Conservation (phyloP, 23 red algal species). For the Gracilariopsis chorda region DNA sequence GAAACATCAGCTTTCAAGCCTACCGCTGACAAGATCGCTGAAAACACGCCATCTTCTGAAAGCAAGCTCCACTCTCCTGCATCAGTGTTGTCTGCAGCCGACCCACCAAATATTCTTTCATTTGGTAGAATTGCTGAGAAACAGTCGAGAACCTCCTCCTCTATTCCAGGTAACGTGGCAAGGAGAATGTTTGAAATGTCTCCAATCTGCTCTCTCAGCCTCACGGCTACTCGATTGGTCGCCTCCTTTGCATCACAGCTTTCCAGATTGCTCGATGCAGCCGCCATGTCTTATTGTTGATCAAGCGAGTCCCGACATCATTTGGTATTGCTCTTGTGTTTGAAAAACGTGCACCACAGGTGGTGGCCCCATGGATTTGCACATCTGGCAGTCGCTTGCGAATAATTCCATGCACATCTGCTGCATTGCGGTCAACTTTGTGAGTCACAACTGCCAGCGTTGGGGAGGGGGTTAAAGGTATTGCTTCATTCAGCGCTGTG, state of each 20-base stretch:
- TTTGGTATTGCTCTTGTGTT: background rate
- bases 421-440: background rate
- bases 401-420: background rate
- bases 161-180: slow-evolving; percentile 16
- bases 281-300: background rate
- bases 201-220: background rate
- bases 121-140: background rate
- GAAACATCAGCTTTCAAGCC: slow-evolving; percentile 4
- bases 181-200: background rate
- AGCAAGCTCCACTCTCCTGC: slow-evolving; percentile 22
- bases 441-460: slow-evolving; percentile 3
- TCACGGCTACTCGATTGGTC: background rate
- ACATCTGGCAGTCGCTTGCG: slow-evolving; percentile 15
- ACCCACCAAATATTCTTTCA: slow-evolving; percentile 40
- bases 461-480: background rate
- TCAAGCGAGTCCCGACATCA: slow-evolving; percentile 5
- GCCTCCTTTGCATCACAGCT: background rate
- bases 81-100: slow-evolving; percentile 41
- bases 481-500: background rate
- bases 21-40: background rate
- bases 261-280: background rate
- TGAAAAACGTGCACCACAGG: slow-evolving; percentile 2
- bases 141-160: slow-evolving; percentile 25
- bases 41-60: background rate
- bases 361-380: slow-evolving; percentile 38